Base-by-base conservation (phyloP, 768 basidiomycete genomes). In the Hydnum rufescens region DNA sequence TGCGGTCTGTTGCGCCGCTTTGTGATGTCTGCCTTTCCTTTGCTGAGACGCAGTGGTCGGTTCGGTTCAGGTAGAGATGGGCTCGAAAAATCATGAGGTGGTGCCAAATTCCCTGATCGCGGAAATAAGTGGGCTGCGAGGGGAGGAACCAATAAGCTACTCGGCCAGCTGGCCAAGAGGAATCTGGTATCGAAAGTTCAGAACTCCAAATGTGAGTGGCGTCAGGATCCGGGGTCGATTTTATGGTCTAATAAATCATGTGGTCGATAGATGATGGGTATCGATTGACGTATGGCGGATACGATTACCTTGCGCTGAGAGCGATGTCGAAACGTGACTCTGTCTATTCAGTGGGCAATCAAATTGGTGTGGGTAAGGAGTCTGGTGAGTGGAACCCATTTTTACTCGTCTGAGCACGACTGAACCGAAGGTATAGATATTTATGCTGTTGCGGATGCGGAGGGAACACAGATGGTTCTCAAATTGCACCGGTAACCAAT, bases 291-390 rank as follows among this genome's bases (percentile, higher is more conserved):
- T 99, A 99, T 62, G 95, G 95, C 32, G 95, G 95, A n/a, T 90
- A 95, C 57, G 95, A 99, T 60, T 97, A 79, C 63, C 73, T 99
- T 25, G 88, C 95, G 23, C 84, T 97, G 72, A 76, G 89, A 31
- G 83, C 95, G 2, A 69, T 97, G 64, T 89, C 86, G 1, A 89
- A 90, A 63, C 70, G 93, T 52, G 86, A 88, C 53, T 77, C 85
- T 0, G 74, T 99, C 67, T 69, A 81, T 58, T 86, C 87, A 23
- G 87, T 99, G 30, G 95, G 95, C 22, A 95, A 95, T 62, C 88
- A 95, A 68, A 92, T 99, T 60, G 95, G 95, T 29, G 92, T 95
- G 28, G 95, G 95, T 13, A 99, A 99, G 67, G 95, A 99, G 67
- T 87, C 86, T 49, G 92, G 93, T 82, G 54, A 53, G 59, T 47